Evolutionary conservation across 345 rosid species (phyloP).

Genomic region (Stellera chamaejasme): DNA sequence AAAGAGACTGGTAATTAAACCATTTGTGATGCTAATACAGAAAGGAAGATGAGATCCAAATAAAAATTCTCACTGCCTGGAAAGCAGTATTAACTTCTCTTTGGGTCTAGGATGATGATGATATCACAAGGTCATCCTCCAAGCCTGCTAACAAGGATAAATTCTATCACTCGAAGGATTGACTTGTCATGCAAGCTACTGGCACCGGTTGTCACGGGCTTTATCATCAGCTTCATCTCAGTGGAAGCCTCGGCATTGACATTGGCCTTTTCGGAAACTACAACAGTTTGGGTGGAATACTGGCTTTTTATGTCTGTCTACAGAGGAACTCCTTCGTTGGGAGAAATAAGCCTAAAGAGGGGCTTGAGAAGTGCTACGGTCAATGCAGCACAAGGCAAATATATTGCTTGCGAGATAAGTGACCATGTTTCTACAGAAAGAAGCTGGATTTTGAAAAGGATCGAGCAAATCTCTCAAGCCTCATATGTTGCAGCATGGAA

Average conservation of each 20-base stretch:
- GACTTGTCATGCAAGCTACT: constrained; percentile 76
- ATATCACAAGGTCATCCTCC: constrained; percentile 63
- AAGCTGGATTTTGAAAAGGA: constrained; percentile 17
- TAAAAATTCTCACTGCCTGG: too few species aligned
- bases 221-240: constrained; percentile 77
- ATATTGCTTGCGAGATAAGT: constrained; percentile 10
- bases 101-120: constrained; percentile 59
- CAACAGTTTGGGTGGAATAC: constrained; percentile 67
- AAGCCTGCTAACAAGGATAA: constrained; percentile 48
- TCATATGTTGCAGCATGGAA: constrained; percentile 58
- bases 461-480: constrained; percentile 28
- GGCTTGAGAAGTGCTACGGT: constrained; percentile 10
- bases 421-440: neutral
- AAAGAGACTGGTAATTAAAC: constrained; percentile 76
- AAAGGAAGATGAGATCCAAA: too few species aligned
- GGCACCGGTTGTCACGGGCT: constrained; percentile 69
- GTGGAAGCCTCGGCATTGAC: constrained; percentile 62
- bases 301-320: constrained; percentile 68
- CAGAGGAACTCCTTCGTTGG: constrained; percentile 51
- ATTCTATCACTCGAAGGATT: constrained; percentile 63
- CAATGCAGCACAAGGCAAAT: constrained; percentile 2
- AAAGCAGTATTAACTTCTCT: neutral
- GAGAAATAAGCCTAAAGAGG: constrained; percentile 38
- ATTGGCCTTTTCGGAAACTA: constrained; percentile 45
- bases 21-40: too few species aligned